Evolutionary conservation across 2,329 filamentous ascomycete genomes (phyloP).

Genomic region (Talaromyces sp.): DNA sequence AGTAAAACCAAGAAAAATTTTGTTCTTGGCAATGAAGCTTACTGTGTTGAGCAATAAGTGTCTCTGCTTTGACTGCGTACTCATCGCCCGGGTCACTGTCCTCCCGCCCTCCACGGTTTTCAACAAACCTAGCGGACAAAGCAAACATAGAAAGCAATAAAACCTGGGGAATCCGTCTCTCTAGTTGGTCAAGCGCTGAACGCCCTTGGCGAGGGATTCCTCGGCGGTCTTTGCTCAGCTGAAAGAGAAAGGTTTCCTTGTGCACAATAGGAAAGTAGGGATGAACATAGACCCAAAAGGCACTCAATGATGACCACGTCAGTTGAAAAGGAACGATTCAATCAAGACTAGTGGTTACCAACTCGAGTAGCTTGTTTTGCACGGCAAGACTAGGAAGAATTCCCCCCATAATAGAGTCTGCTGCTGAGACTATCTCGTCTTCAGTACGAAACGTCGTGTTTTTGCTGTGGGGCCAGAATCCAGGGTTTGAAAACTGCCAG

Average conservation of each 20-base stretch:
- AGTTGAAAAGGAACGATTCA: background rate
- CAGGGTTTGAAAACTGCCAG: conserved; percentile 11
- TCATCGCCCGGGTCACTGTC: conserved; percentile 11
- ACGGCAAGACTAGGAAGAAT: conserved; percentile 9
- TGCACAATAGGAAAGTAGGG: conserved; percentile 10
- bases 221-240: conserved; percentile 10
- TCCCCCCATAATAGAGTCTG: conserved; percentile 9
- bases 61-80: conserved; percentile 9
- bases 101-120: conserved; percentile 3
- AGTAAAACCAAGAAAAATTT: background rate
- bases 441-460: conserved; percentile 9
- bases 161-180: conserved; percentile 10
- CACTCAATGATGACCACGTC: background rate
- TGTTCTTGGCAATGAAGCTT: background rate
- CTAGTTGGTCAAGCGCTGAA: conserved; percentile 10
- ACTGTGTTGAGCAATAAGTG: conserved; percentile 11
- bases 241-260: conserved; percentile 11
- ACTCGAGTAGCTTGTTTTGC: conserved; percentile 11
- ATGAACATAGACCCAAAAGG: conserved; percentile 10
- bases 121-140: conserved; percentile 8
- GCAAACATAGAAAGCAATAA: conserved; percentile 10
- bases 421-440: conserved; percentile 10
- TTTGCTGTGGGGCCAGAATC: conserved; percentile 11
- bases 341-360: background rate
- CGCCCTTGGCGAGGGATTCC: conserved; percentile 8